Base-by-base conservation (phyloP, 1,139 yeast species). In the Saccharomycopsis hybrid region DNA sequence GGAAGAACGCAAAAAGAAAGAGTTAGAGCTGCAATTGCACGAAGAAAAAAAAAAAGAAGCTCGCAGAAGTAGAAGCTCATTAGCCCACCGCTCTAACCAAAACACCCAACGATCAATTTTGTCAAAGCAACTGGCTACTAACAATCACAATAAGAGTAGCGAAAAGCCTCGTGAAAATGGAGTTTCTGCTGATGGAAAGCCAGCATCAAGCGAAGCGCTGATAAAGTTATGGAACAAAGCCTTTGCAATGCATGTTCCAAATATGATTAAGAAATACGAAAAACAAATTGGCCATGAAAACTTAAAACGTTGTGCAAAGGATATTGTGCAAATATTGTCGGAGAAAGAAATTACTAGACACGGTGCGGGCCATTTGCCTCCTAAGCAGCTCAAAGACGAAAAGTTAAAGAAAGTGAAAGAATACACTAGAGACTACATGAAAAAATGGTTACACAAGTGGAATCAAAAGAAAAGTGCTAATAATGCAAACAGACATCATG, bases 201-300 rank as follows among this genome's bases (percentile, higher is more conserved):
- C 30, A 44, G 18, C 13, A 28, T 29, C 40, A 35, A n/a, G 30
- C 27, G 59, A 54, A 11, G 35, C 57, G 8, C 25, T 58, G 36
- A 60, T 62, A 46, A 57, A 37, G 48, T 51, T 70, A 58, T 85
- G 90, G 89, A 73, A 74, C 24, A 71, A 67, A 46, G 65, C 75
- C 33, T 79, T 92, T 64, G 97, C 97, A 2, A 68, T 74, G 29
- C 73, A 78, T 59, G 85, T 92, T 24, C 97, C 97, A 3, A 89
- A 89, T 60, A 66, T 85, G 59, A 72, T 90, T 48, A 81, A 82
- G 57, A 78, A 78, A 57, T 80, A 83, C 62, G 84, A 80, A 29
- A 63, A 70, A 2, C 80, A 78, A 51, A 72, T 90, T 28, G 92
- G 89, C 2, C 80, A 80, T 54, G 95, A 85, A 3, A 74, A 80